Conservation (phyloP, 768 basidiomycete species). For the Leccinum barrowsii region DNA sequence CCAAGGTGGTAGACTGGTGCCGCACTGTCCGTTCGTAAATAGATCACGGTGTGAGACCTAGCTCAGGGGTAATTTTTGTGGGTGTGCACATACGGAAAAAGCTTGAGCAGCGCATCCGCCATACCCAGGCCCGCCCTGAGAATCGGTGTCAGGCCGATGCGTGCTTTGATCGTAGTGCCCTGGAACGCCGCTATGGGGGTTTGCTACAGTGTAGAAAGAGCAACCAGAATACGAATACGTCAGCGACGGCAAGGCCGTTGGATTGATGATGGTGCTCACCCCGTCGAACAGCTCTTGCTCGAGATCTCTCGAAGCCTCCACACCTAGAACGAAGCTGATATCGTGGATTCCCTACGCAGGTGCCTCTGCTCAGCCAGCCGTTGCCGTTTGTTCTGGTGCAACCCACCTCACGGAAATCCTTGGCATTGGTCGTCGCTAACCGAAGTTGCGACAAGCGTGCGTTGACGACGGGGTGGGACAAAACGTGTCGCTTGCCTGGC, state of each 20-base stretch:
- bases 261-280: constrained; percentile 40
- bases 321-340: constrained; percentile 75
- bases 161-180: constrained; percentile 70
- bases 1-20: constrained; percentile 91
- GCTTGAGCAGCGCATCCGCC: constrained; percentile 79
- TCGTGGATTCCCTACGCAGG: constrained; percentile 60
- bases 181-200: constrained; percentile 79
- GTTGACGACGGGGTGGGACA: constrained; percentile 72
- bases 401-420: constrained; percentile 76
- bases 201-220: constrained; percentile 40
- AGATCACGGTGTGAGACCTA: not conserved
- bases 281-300: constrained; percentile 61
- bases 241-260: constrained; percentile 2
- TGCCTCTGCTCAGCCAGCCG: not conserved
- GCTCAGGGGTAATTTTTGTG: not conserved
- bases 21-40: constrained; percentile 37
- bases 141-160: constrained; percentile 86
- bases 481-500: constrained; percentile 42
- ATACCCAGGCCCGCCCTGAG: constrained; percentile 92
- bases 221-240: not conserved
- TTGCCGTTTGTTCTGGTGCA: not conserved
- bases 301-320: constrained; percentile 73
- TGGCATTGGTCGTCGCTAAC: constrained; percentile 53
- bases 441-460: constrained; percentile 71
- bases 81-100: constrained; percentile 69